Evolutionary conservation across 306 rosid species (phyloP), one percentile per base, ranked within the genome.

Genomic region (Herpetospermum pedunculosum): DNA sequence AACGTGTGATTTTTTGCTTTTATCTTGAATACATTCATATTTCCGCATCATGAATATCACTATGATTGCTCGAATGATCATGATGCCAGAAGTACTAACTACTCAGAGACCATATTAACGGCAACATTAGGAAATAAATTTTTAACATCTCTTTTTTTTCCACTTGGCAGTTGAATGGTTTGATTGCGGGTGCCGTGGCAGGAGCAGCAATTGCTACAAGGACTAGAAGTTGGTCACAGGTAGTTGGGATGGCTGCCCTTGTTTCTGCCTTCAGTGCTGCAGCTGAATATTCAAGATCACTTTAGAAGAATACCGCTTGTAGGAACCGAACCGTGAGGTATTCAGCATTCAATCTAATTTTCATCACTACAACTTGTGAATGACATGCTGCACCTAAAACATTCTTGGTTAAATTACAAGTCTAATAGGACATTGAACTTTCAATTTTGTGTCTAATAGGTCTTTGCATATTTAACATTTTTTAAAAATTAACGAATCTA

Each of bases 181-280:
- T 89, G 83, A 54, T 94, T 77, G 92, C 87, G 48, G 99, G 97
- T 52, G 97, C 85, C 43, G 81, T 83, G 53, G 86, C 90, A 6
- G 96, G 99, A 81, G 96, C 84, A 4, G 85, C 85, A n/a, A 67
- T 88, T 76, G 91, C 92, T 44, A 83, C 92, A 37, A 47, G 88
- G 83, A 80, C 97, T 8, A 80, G 96, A 76, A 89, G 77, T 79
- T 79, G 84, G 90, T 65, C 77, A 4, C 90, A 87, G 72, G 85
- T 87, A 40, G 34, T 89, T 71, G 86, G 88, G 65, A 87, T 85
- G 80, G 84, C 90, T 18, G 81, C 87, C 82, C 70, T 94, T 46
- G 81, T 88, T 65, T 87, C 99, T 64, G 86, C 82, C 75, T 77
- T 84, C 40, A 72, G 88, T 52, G 89, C 90, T 52, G 91, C 87